Conservation (phyloP, 2,329 filamentous ascomycete species). For the Pyricularia sp. region DNA sequence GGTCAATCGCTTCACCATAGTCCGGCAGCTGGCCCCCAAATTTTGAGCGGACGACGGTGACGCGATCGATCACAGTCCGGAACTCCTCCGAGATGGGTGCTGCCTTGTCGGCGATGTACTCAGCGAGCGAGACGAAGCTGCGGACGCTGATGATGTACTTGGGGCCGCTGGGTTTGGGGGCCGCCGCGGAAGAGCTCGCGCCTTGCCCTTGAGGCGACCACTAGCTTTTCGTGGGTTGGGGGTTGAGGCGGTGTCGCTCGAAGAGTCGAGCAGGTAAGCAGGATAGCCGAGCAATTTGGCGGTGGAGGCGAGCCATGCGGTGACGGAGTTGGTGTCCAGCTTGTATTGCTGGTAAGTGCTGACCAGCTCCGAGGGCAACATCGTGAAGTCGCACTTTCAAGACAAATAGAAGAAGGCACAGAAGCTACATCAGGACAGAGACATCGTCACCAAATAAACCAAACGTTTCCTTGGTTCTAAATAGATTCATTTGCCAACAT, state of each 20-base stretch:
- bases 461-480: too few species aligned
- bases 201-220: conserved; percentile 19
- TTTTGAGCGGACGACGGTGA: conserved; percentile 23
- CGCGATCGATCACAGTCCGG: conserved; percentile 20
- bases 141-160: conserved; percentile 26
- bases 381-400: too few species aligned
- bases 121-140: conserved; percentile 27
- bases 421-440: too few species aligned
- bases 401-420: too few species aligned
- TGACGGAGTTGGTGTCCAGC: conserved; percentile 28
- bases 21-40: conserved; percentile 16
- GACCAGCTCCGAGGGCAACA: too few species aligned
- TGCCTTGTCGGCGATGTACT: conserved; percentile 20
- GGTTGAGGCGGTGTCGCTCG: not conserved
- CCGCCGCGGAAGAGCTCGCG: conserved; percentile 6
- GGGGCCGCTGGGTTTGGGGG: conserved; percentile 2
- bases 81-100: conserved; percentile 18
- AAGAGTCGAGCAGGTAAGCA: conserved; percentile 11
- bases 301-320: conserved; percentile 30
- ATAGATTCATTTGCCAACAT: too few species aligned
- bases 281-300: conserved; percentile 24
- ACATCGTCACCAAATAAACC: too few species aligned
- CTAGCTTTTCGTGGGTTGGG: not conserved
- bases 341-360: conserved; percentile 29
- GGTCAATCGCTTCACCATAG: conserved; percentile 9